Base-by-base conservation (phyloP, 2,329 filamentous ascomycete species). In the Penicillium sp. region DNA sequence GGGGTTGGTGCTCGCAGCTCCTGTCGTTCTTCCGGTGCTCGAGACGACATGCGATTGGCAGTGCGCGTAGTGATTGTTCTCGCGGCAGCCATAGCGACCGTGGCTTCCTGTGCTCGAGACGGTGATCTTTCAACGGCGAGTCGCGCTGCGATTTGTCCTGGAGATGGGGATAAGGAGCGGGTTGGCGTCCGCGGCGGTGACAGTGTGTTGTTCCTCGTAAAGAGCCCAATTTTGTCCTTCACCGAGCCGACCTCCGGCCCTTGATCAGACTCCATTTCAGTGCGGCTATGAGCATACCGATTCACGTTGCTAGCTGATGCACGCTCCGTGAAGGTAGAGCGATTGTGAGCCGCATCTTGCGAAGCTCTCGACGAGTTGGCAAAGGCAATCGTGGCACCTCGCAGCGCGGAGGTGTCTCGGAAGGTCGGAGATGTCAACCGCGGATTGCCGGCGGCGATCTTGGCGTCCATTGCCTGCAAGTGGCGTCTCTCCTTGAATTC, bases 371-470 rank as follows among this genome's bases (percentile, higher is more conserved):
- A 32, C 7, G 29, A 54, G 33, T 58, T 49, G 44, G 57, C 58
- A 47, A 70, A 71, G 27, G 68, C 68, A 24, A 64, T 56, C 27
- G 64, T 63, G 45, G 69, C 69, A 53, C 68, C 69, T 50, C 64
- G 66, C 34, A 69, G 50, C 34, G 69, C 67, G 48, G 49, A 57
- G 54, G 64, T 55, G 45, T 57, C 57, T 53, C 51, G 57, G 52
- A 50, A 51, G 45, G 51, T 47, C 51, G 49, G 50, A 50, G 55
- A 50, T 53, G 54, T 43, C 54, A 58, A 54, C 59, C 60, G 59
- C 47, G 56, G 64, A 58, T 62, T 60, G 54, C 57, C 57, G 54
- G 57, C 43, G 54, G 59, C 53, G 57, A 55, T 51, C 52, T 60
- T 57, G 60, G 62, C 60, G 64, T 65, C 63, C 62, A 64, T 62